phyloP scores from a whole-genome alignment of 1,139 yeast genomes.

The Geotrichum reessii region DNA sequence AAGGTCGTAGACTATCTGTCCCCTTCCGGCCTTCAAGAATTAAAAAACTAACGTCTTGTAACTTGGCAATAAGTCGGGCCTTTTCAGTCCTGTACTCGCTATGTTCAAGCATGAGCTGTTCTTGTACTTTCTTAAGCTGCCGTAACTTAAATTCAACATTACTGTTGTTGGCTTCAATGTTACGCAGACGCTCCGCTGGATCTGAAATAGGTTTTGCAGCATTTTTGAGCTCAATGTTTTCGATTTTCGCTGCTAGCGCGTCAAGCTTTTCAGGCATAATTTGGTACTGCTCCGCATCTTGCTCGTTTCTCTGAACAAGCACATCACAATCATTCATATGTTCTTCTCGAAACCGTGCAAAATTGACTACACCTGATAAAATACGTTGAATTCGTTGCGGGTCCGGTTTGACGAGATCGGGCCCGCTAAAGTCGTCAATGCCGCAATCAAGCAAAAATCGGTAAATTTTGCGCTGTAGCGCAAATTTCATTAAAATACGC shows the following conservation, averaged over 20 bases:
- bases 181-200: conserved; percentile 37
- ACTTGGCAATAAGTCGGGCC: conserved; percentile 48
- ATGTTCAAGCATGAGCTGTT: conserved; percentile 59
- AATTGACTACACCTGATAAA: conserved; percentile 78
- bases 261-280: conserved; percentile 42
- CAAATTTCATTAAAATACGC: conserved; percentile 40
- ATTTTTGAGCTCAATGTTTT: conserved; percentile 25
- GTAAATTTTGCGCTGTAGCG: conserved; percentile 54
- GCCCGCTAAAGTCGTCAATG: conserved; percentile 64
- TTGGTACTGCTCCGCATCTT: conserved; percentile 41
- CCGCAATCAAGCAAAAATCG: conserved; percentile 70
- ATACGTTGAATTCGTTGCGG: conserved; percentile 56
- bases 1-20: conserved; percentile 54
- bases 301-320: conserved; percentile 52
- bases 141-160: conserved; percentile 60
- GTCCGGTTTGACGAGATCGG: conserved; percentile 70
- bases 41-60: conserved; percentile 50
- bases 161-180: conserved; percentile 51
- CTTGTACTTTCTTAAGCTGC: conserved; percentile 59
- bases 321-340: conserved; percentile 65
- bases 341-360: conserved; percentile 69
- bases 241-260: conserved; percentile 37
- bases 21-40: conserved; percentile 55
- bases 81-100: conserved; percentile 61
- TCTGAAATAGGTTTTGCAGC: conserved; percentile 5